Evolutionary conservation across 768 basidiomycete genomes (phyloP).

Genomic region (Boletus patriciae): DNA sequence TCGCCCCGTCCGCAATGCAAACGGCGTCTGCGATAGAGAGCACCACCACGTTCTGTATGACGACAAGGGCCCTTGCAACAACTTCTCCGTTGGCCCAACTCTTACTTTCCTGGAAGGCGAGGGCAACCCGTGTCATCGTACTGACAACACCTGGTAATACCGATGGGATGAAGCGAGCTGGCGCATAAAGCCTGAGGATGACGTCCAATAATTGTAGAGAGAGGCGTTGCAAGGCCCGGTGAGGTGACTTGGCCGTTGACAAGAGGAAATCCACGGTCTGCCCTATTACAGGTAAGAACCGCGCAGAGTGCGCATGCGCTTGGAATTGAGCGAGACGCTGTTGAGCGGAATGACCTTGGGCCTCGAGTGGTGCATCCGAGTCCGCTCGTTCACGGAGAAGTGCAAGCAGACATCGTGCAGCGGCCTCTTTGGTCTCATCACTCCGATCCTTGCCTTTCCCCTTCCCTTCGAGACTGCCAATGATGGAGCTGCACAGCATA

Average conservation of each 20-base stretch:
- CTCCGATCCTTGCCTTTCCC: slow-evolving; percentile 67
- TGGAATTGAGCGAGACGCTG: slow-evolving; percentile 42
- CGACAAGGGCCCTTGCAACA: slow-evolving; percentile 55
- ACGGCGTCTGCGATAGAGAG: slow-evolving; percentile 65
- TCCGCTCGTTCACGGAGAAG: slow-evolving; percentile 56
- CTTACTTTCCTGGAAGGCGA: slow-evolving; percentile 52
- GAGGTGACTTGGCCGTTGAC: slow-evolving; percentile 51
- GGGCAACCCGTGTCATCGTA: slow-evolving; percentile 66
- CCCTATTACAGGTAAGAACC: slow-evolving; percentile 76
- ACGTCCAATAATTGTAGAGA: slow-evolving; percentile 60
- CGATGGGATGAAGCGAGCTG: slow-evolving; percentile 56
- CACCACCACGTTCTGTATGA: slow-evolving; percentile 55
- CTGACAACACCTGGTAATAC: slow-evolving; percentile 86
- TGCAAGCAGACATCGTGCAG: slow-evolving; percentile 61
- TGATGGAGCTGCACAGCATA: slow-evolving; percentile 64
- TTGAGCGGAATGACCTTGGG: slow-evolving; percentile 11
- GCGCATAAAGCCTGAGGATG: slow-evolving; percentile 50
- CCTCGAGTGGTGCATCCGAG: slow-evolving; percentile 41
- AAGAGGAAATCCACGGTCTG: slow-evolving; percentile 81
- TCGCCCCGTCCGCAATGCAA: slow-evolving; percentile 59
- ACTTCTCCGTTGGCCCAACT: slow-evolving; percentile 74
- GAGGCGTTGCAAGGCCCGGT: slow-evolving; percentile 58
- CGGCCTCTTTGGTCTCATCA: slow-evolving; percentile 82
- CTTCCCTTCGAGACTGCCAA: slow-evolving; percentile 65
- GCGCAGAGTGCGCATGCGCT: slow-evolving; percentile 40